Base-by-base conservation (phyloP, 805 yeast genomes). In the Metschnikowia drakensbergensis region DNA sequence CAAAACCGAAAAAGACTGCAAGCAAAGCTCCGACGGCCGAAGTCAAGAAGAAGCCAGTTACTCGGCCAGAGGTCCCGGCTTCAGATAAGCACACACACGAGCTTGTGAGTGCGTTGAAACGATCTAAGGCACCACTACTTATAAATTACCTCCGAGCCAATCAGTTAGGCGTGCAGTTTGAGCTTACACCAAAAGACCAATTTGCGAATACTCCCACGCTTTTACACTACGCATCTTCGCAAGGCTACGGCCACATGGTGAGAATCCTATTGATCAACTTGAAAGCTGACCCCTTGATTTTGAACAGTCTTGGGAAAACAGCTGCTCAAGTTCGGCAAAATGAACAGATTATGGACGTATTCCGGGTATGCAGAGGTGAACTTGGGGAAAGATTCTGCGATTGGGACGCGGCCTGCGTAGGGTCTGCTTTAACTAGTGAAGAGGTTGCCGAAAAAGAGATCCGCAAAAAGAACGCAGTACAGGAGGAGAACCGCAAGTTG, bases 41-140 rank as follows among this genome's bases (percentile, higher is more conserved):
- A 11, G 61, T 45, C 32, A 50, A 22, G 67, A 57, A 53, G 54
- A 45, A 39, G 30, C 48, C 52, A 13, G 35, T 49, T 3, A 3
- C 30, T 3, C 17, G 31, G 26, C 43, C 51, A 3, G 50, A 45
- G 25, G 35, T 29, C 17, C 53, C 53, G 6, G 54, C 33, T 17
- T 55, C 64, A 6, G 89, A 79, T 37, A 67, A 61, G 38, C 81
- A 79, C 37, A 75, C 96, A 0, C 62, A 59, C 17, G 90, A 88
- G 52, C 58, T 90, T 8, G 63, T 84, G 1, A 64, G 72, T 2
- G 69, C 84, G 27, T 61, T 92, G 51, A 86, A 83, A 58, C 85
- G 83, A 55, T 85, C 89, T 3, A 84, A 83, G 57, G 87, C 90
- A 0, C 95, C 96, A 0, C 78, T 86, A 28, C 63, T 94, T 37